phyloP scores from a whole-genome alignment of 83 land plant genomes.

The Picea abies region DNA sequence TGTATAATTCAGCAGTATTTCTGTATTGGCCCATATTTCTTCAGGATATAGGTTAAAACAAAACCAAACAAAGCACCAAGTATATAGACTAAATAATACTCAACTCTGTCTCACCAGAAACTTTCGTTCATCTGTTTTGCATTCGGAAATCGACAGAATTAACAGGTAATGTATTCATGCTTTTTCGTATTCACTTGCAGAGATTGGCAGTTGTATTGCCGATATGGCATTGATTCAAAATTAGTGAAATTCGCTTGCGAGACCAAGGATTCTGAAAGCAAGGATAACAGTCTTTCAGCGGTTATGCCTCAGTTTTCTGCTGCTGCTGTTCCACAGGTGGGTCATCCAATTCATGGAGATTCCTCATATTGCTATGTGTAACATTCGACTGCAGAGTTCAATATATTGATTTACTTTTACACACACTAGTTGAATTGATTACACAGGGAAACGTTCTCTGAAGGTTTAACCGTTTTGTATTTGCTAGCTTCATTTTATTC shows the following conservation, averaged over 20 bases:
- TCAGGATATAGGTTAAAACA: no score
- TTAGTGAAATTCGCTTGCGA: conserved; percentile 38
- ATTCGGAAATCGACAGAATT: no score
- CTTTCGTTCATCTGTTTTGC: no score
- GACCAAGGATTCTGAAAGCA: conserved; percentile 6
- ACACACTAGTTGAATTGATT: not conserved
- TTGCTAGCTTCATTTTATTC: not conserved
- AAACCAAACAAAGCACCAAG: no score
- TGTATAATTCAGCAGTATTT: no score
- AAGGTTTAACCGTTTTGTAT: not conserved
- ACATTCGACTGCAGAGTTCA: no score
- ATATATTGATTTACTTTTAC: not conserved
- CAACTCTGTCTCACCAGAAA: no score
- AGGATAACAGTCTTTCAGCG: conserved; percentile 13
- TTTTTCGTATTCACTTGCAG: conserved; percentile 18
- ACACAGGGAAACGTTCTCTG: not conserved
- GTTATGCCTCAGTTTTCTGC: conserved; percentile 60
- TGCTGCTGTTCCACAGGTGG: conserved; percentile 58
- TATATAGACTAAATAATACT: no score
- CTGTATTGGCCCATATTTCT: no score
- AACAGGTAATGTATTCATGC: no score
- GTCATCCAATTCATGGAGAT: not conserved
- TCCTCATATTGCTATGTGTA: not conserved
- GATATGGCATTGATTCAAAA: conserved; percentile 29
- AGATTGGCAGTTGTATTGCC: conserved; percentile 51